Percentiles rank a stretch among this genome's conserved stretches.
These are phyloP conservation scores for Debaryomyces prosopidis DNA, from an alignment of 805 yeast species.

Conservation along the genomic window DNA sequence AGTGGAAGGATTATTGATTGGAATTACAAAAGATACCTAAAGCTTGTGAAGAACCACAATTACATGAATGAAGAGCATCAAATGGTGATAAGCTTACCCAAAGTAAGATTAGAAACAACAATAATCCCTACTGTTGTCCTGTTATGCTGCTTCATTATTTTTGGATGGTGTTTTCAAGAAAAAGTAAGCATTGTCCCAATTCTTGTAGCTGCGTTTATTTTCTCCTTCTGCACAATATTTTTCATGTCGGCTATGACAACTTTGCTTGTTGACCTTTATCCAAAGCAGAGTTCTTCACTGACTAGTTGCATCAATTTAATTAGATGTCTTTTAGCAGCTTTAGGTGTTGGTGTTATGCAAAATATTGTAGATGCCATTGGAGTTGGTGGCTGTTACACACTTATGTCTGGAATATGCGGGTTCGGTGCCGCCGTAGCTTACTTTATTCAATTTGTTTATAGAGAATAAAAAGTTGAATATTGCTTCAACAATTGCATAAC, in stretches of 20 bases:
- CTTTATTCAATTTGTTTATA: constrained; percentile 11
- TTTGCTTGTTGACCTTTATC: constrained; percentile 68
- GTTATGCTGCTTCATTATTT: constrained; percentile 45
- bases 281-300: constrained; percentile 66
- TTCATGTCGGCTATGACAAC: constrained; percentile 59
- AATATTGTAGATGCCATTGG: constrained; percentile 57
- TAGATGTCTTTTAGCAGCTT: constrained; percentile 68
- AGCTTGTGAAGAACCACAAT: too few species aligned
- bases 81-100: too few species aligned
- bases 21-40: too few species aligned
- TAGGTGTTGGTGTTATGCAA: constrained; percentile 63
- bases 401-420: constrained; percentile 57
- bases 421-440: too few species aligned
- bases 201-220: constrained; percentile 53
- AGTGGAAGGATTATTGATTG: too few species aligned
- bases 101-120: constrained; percentile 48
- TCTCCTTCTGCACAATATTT: constrained; percentile 55
- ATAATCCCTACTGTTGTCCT: constrained; percentile 43
- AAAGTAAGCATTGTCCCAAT: constrained; percentile 51
- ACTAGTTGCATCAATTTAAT: constrained; percentile 67
- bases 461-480: too few species aligned
- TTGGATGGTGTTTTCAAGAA: constrained; percentile 69
- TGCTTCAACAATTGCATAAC: too few species aligned
- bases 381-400: constrained; percentile 73
- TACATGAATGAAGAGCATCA: too few species aligned